Base-by-base conservation (phyloP, 2,329 filamentous ascomycete species). In the Ophiostoma populinum region DNA sequence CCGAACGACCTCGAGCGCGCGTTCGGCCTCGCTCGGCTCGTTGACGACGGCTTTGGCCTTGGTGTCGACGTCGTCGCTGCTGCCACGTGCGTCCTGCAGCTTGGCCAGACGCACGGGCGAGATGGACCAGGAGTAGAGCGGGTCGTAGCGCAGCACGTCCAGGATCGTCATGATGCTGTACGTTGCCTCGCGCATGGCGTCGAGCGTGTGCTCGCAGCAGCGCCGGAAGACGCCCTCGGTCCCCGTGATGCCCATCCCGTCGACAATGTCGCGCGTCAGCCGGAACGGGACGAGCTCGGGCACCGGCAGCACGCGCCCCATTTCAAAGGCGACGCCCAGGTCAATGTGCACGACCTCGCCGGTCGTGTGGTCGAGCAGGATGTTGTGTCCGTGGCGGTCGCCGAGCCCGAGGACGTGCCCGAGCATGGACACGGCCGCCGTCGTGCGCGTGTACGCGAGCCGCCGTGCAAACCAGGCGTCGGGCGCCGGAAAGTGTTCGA, bases 141-240 rank as follows among this genome's bases (percentile, higher is more conserved):
- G 92, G 62, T 99, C 90, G 55, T 94, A 95, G n/a, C 92, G 79
- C 40, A 99, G 62, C 16, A 98, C 92, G 50, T 98, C 92, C 15
- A 99, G 71, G 35, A 98, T 85, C 0, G 90, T 95, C 86, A 94
- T 95, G 58, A 99, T 98, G 29, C 80, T 86, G 52, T 93, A 92
- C 10, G 81, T 81, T 53, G 98, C 90, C 47, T 92, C 80, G n/a
- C 90, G 76, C 24, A 99, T 62, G 2, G 92, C 86, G 42, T 94
- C 85, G 21, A 99, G 70, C 0, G 86, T 95, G 52, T 95, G 95
- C 52, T 99, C 92, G 54, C 90, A 98, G 56, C 87, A 95, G n/a
- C 92, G 74, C 7, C 90, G 73, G 60, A 95, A 98, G 0, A 95
- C 85, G 4, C 90, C 90, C 54, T 99, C 92, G 0, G 86, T 92